Evolutionary conservation across 148 eudicot genomes (phyloP), one percentile per base, ranked within the genome.

Genomic region (Talinum fruticosum): DNA sequence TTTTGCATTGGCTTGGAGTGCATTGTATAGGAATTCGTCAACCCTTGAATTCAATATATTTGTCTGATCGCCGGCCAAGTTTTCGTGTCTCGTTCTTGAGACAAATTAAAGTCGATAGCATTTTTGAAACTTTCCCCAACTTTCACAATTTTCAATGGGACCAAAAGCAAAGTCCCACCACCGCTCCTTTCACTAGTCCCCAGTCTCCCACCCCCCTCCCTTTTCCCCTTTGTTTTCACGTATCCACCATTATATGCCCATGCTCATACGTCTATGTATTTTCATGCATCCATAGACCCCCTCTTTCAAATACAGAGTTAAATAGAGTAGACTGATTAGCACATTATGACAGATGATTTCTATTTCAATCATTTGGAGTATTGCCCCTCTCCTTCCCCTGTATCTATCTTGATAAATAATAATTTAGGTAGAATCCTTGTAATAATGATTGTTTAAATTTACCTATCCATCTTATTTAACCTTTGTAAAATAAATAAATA

Each of bases 41-140:
- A 74, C 32, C 68, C 51, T 57, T 26, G 6, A 49, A 19, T 23
- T 57, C 62, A 47, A 72, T 30, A 24, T 59, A 59, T 59, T 59
- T 59, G 61, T 49, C 33, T 30, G 24, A 19, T 49, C 37, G 75
- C 75, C 75, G 74, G 23, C 74, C 76, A 76, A 76, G 29, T 76
- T 76, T 33, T 33, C 44, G 47, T 44, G 41, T 47, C 72, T 76
- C 29, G 72, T 47, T 28, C 5, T 57, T n/a, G 24, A 57, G 30
- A 74, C 66, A 66, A 45, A n/a, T n/a, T n/a, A n/a, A n/a, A 33
- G 45, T 32, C 41, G 28, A 37, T 15, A 33, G 44, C 65, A 76
- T 29, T 67, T 51, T 67, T 24, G 16, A 36, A 32, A 76, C 71
- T 41, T 64, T 66, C 16, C 30, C 19, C 14, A 37, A n/a, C 66